Base-by-base conservation (phyloP, 495 filamentous ascomycete genomes). In the Penicillium crystallinum region DNA sequence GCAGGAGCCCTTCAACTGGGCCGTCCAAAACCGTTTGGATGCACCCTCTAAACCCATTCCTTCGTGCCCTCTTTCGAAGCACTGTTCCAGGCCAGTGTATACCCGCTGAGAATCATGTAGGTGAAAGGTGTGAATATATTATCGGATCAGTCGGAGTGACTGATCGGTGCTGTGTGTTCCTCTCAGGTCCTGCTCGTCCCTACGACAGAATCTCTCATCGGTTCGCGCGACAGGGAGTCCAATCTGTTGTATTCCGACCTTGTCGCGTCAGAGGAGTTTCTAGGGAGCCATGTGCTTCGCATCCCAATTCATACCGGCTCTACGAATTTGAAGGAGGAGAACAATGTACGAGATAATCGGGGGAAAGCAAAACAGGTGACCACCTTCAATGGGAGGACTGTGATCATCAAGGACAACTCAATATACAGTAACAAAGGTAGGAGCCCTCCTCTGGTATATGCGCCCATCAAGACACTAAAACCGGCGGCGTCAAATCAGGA, bases 1-100 rank as follows among this genome's bases (percentile, higher is more conserved):
- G 51, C 65, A 61, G 45, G 61, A 62, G 51, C 33, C 59, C 38
- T 44, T 63, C 54, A 52, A 43, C 60, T 56, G 71, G 75, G 72
- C 73, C 70, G 72, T 75, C 74, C 72, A 73, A 69, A 59, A 74
- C 62, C 71, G 72, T 70, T 76, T 90, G 92, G 89, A 97, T 97
- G 92, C 92, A 91, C 85, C 90, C 93, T 76, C 83, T 97, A 85
- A 99, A 97, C 73, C 93, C 95, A 66, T 96, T 96, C 72, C 81
- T 99, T 65, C 85, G 88, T 78, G 89, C 95, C 77, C 97, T 97
- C 87, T 96, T 96, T 81, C 88, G 90, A 76, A 97, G 89, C 79
- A 81, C 88, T 67, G 81, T 96, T 61, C 90, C 89, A 50, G 76
- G 88, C 66, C 95, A 97, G 83, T 97, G 95, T 79, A 81, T 86